Evolutionary conservation across 2,329 filamentous ascomycete genomes (phyloP).

Genomic region (Chaetomium sp.): DNA sequence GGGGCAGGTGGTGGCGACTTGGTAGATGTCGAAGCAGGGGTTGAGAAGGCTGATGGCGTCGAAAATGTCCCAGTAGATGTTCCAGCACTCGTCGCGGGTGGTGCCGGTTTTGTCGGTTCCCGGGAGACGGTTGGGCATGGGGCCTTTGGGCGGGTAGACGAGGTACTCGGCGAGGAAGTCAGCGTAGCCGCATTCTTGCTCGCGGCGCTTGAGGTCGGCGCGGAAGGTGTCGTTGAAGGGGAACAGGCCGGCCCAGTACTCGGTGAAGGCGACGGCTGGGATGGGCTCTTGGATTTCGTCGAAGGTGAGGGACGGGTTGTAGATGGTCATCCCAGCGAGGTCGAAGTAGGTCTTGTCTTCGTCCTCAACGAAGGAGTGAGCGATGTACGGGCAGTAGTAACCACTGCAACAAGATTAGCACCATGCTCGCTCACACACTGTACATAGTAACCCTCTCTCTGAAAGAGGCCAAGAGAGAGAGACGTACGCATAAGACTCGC

Average conservation of each 20-base stretch:
- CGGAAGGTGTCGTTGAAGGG: slow-evolving; percentile 56
- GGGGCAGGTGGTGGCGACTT: slow-evolving; percentile 66
- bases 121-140: slow-evolving; percentile 45
- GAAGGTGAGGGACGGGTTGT: slow-evolving; percentile 60
- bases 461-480: neutral
- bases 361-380: slow-evolving; percentile 63
- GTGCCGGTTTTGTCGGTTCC: slow-evolving; percentile 34
- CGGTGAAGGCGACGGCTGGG: slow-evolving; percentile 51
- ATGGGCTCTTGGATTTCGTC: slow-evolving; percentile 39
- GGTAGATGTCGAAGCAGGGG: slow-evolving; percentile 75
- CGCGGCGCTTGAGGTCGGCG: slow-evolving; percentile 43
- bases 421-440: too few species aligned
- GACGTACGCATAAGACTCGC: slow-evolving; percentile 57
- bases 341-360: slow-evolving; percentile 62
- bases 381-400: slow-evolving; percentile 63
- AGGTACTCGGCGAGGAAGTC: slow-evolving; percentile 56
- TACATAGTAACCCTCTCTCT: neutral
- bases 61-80: slow-evolving; percentile 50
- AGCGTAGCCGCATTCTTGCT: slow-evolving; percentile 55
- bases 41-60: slow-evolving; percentile 52
- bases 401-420: slow-evolving; percentile 33
- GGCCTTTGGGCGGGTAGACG: slow-evolving; percentile 60
- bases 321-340: slow-evolving; percentile 62
- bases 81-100: slow-evolving; percentile 44
- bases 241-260: slow-evolving; percentile 55